phyloP scores from a whole-genome alignment of 163 green algal species.

The Coccomyxa subellipsoidea region DNA sequence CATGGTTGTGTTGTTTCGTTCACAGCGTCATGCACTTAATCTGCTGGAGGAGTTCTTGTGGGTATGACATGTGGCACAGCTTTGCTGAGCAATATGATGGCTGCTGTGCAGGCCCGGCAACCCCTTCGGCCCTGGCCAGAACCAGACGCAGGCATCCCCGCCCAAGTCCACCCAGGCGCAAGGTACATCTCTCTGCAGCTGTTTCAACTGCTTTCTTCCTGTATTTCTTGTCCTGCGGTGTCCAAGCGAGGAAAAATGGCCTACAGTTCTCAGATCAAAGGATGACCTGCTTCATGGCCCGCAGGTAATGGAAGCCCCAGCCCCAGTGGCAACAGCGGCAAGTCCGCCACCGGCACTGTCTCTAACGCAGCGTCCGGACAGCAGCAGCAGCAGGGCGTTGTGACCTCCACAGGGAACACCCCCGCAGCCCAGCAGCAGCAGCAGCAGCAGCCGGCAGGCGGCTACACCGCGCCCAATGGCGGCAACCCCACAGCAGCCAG shows the following conservation, averaged over 20 bases:
- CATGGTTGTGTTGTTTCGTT: no score
- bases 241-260: no score
- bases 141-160: neutral
- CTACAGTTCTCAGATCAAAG: no score
- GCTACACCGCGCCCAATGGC: neutral
- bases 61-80: neutral
- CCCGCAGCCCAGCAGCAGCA: neutral
- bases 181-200: neutral
- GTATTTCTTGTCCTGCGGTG: neutral
- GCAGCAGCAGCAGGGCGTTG: neutral
- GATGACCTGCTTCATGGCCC: neutral
- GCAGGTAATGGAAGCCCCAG: neutral
- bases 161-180: neutral
- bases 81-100: neutral
- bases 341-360: neutral
- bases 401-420: neutral
- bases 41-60: no score
- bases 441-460: neutral
- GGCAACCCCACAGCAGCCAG: neutral
- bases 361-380: neutral
- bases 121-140: neutral
- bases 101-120: neutral
- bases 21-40: no score
- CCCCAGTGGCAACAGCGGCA: neutral
- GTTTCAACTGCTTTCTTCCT: neutral